Conservation (phyloP, 2,329 filamentous ascomycete genomes). For the Sphaerulina populicola region DNA sequence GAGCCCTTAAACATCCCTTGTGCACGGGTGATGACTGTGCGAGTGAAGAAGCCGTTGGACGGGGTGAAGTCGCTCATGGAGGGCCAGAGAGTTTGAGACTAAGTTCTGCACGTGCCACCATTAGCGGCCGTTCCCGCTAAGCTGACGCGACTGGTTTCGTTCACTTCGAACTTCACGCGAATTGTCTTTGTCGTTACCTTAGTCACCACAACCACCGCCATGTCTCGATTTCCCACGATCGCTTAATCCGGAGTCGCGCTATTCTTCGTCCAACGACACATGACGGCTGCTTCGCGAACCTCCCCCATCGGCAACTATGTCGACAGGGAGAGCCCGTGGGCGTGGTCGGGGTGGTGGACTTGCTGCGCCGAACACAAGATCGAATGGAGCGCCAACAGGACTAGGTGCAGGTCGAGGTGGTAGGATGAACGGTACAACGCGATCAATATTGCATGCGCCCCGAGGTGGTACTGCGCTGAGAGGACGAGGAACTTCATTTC, state of each 20-base stretch:
- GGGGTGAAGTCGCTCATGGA: too few species aligned
- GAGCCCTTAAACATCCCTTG: too few species aligned
- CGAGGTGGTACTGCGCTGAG: constrained; percentile 1
- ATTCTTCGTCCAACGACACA: constrained; percentile 12
- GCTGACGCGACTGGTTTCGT: neutral
- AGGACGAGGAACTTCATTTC: constrained; percentile 2
- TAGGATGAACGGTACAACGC: constrained; percentile 1
- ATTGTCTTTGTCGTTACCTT: constrained; percentile 1
- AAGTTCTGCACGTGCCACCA: neutral
- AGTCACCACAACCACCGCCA: neutral
- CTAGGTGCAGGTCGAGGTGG: constrained; percentile 8
- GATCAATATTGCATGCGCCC: constrained; percentile 2
- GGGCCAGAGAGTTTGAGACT: neutral
- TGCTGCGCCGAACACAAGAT: constrained; percentile 6
- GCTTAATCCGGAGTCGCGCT: constrained; percentile 4
- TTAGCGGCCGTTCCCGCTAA: too few species aligned
- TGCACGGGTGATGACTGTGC: neutral
- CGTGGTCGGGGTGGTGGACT: constrained; percentile 17
- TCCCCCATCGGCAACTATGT: constrained; percentile 20
- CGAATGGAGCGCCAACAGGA: constrained; percentile 1
- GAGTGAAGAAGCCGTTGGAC: too few species aligned
- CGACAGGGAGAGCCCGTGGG: constrained; percentile 16
- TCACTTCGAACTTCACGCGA: neutral
- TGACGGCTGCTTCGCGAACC: constrained; percentile 11
- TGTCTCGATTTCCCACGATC: constrained; percentile 1